Conservation (phyloP, 2,329 filamentous ascomycete genomes). For the Exophiala mesophila region DNA sequence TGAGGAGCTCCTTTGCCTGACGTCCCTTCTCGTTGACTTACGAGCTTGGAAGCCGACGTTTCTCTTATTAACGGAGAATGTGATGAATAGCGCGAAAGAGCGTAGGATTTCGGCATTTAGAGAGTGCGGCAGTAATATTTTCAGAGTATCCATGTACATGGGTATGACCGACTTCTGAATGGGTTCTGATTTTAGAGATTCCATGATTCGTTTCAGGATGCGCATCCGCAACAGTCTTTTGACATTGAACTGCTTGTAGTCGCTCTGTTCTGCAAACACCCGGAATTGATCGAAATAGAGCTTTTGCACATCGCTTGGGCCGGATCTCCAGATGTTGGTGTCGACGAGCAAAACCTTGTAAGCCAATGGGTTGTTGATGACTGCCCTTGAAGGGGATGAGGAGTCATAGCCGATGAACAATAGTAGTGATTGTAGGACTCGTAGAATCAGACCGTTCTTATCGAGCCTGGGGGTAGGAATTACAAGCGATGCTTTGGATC, state of each 20-base stretch:
- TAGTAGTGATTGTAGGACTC: constrained; percentile 71
- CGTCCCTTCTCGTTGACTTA: constrained; percentile 39
- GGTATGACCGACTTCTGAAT: constrained; percentile 67
- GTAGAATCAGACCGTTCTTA: constrained; percentile 48
- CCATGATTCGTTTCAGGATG: constrained; percentile 82
- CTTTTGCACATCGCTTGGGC: constrained; percentile 69
- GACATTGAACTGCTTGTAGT: constrained; percentile 87
- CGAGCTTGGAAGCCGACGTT: constrained; percentile 43
- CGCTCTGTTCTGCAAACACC: constrained; percentile 82
- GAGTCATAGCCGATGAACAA: constrained; percentile 85
- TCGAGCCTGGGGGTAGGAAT: constrained; percentile 38
- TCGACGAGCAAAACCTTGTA: constrained; percentile 91
- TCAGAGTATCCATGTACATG: constrained; percentile 73
- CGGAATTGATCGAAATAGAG: constrained; percentile 92
- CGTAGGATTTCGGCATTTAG: constrained; percentile 80
- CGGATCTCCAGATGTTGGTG: constrained; percentile 85
- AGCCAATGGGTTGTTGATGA: constrained; percentile 91
- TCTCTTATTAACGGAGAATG: constrained; percentile 75
- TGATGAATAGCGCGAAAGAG: constrained; percentile 84
- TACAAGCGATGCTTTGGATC: constrained; percentile 13
- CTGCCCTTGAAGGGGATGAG: constrained; percentile 73
- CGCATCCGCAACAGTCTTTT: constrained; percentile 83
- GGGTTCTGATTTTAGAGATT: constrained; percentile 81
- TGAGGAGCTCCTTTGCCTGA: constrained; percentile 24
- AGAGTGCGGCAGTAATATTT: constrained; percentile 71